These are phyloP conservation scores for Taiwanofungus camphoratus DNA, from an alignment of 1,284 basidiomycete genomes.

Conservation along the genomic window DNA sequence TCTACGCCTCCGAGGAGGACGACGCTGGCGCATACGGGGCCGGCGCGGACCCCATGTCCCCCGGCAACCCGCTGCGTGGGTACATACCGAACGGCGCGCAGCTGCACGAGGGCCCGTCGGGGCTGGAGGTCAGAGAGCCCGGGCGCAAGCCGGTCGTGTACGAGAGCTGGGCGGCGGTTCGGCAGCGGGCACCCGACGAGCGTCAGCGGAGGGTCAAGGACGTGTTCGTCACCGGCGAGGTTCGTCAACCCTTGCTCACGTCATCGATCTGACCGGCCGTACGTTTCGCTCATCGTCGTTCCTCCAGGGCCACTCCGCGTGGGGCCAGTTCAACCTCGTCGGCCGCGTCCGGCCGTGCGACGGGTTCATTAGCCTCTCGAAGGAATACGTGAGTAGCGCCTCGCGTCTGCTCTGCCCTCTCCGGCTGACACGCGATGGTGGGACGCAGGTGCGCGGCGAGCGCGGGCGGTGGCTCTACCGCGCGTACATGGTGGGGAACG, in stretches of 20 bases:
- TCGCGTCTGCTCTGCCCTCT: background rate
- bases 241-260: constrained; percentile 24
- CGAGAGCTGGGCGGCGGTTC: constrained; percentile 20
- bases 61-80: constrained; percentile 37
- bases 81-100: constrained; percentile 47
- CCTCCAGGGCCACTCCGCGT: constrained; percentile 68
- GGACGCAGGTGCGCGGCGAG: constrained; percentile 52
- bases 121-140: constrained; percentile 39
- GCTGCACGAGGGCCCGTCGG: constrained; percentile 35
- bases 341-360: constrained; percentile 67
- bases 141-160: constrained; percentile 37
- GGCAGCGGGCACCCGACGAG: constrained; percentile 11
- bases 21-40: constrained; percentile 17
- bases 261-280: background rate
- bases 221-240: constrained; percentile 67
- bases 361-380: constrained; percentile 64
- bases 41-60: constrained; percentile 21
- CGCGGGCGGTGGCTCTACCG: constrained; percentile 75
- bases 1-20: constrained; percentile 29
- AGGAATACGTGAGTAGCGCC: constrained; percentile 62
- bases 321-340: constrained; percentile 70
- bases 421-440: background rate
- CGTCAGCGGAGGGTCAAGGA: constrained; percentile 39
- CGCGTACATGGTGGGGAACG: constrained; percentile 65
- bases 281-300: no score